These are phyloP conservation scores for Phytophthora boehmeriae DNA, from an alignment of 352 stramenopile species.

Conservation along the genomic window DNA sequence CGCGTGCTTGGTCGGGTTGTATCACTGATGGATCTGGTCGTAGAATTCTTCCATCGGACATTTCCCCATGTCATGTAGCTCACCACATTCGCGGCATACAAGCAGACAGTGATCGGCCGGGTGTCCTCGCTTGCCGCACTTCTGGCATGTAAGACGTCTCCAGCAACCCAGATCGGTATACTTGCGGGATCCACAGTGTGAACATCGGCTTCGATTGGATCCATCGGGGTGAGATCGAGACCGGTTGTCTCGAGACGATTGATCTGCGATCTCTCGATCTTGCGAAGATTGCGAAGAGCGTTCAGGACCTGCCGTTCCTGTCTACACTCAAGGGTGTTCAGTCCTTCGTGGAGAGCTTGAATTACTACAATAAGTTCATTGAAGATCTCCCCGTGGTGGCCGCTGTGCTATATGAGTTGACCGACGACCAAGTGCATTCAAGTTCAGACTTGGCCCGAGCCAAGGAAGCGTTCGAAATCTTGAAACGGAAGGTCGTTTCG, in stretches of 20 bases:
- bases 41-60: conserved; percentile 19
- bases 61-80: too few relatives aligned
- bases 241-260: too few relatives aligned
- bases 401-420: not conserved
- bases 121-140: conserved; percentile 13
- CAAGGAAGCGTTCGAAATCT: not conserved
- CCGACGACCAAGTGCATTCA: not conserved
- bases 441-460: not conserved
- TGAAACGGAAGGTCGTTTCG: not conserved
- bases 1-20: conserved; percentile 7
- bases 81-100: conserved; percentile 6
- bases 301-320: not conserved
- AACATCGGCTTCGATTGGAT: too few relatives aligned
- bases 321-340: not conserved
- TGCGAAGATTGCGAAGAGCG: not conserved
- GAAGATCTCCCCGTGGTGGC: not conserved
- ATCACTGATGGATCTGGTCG: conserved; percentile 17
- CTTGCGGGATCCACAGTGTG: conserved; percentile 1
- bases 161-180: conserved; percentile 10
- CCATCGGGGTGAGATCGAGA: too few relatives aligned
- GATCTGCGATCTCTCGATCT: too few relatives aligned
- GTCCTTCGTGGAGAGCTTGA: not conserved
- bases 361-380: not conserved
- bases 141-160: too few relatives aligned
- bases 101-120: conserved; percentile 12